Evolutionary conservation across 1,284 basidiomycete genomes (phyloP).

Genomic region (Ganoderma boninense): DNA sequence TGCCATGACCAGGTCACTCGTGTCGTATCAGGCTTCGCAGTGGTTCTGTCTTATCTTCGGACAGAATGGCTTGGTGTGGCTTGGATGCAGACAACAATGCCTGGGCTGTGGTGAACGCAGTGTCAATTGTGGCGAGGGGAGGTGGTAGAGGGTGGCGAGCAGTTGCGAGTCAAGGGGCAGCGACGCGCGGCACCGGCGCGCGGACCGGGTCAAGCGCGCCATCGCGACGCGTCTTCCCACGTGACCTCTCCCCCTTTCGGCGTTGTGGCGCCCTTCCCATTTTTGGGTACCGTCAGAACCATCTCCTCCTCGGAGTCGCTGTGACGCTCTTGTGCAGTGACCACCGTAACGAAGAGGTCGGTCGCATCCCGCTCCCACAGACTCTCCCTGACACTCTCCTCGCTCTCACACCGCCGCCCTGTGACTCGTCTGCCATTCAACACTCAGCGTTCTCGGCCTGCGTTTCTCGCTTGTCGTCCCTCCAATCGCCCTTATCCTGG

Average conservation of each 20-base stretch:
- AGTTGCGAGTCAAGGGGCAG: constrained; percentile 8
- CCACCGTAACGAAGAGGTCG: constrained; percentile 1
- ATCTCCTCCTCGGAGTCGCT: neutral
- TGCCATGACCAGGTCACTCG: constrained; percentile 48
- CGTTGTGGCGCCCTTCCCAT: constrained; percentile 5
- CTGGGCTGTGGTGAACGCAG: neutral
- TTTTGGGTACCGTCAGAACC: constrained; percentile 11
- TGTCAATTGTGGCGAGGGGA: neutral
- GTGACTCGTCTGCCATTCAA: neutral
- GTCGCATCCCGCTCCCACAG: constrained; percentile 1
- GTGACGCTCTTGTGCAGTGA: constrained; percentile 15
- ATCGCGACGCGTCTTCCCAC: constrained; percentile 31
- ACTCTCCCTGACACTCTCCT: neutral
- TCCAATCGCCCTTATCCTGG: neutral
- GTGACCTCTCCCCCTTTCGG: neutral
- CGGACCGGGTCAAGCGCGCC: constrained; percentile 11
- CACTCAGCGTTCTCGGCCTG: constrained; percentile 2
- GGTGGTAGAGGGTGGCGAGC: too few relatives aligned
- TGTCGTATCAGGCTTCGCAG: neutral
- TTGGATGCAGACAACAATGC: neutral
- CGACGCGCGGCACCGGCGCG: neutral
- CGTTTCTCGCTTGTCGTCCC: neutral
- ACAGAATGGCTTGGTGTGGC: neutral
- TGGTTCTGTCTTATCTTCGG: neutral
- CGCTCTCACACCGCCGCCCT: constrained; percentile 1